A percentile compares a stretch with the other conserved stretches of the same genome.
Evolutionary conservation across 2,329 filamentous ascomycete species (phyloP).

Genomic region (Aspergillus amoenus): DNA sequence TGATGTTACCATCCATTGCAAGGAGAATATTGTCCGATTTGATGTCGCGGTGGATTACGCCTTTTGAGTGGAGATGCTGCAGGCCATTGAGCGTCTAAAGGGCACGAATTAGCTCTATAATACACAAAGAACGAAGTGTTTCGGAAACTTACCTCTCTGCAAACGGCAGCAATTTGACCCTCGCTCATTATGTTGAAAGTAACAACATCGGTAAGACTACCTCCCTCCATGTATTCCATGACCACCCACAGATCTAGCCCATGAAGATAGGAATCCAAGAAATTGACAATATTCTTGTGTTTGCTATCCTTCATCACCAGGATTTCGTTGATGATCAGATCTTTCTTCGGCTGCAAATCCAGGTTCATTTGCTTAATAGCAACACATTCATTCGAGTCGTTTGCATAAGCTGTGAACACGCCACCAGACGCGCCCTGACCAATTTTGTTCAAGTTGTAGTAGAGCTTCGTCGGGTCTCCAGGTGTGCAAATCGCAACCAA

Average conservation of each 20-base stretch:
- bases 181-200: constrained; percentile 99
- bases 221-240: constrained; percentile 99
- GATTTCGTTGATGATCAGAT: constrained; percentile 98
- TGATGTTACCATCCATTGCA: constrained; percentile 92
- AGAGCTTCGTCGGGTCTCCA: constrained; percentile 84
- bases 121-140: background rate
- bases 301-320: constrained; percentile 99
- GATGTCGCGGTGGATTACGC: constrained; percentile 97
- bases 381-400: constrained; percentile 79
- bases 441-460: constrained; percentile 87
- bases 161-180: constrained; percentile 93
- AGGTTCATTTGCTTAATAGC: constrained; percentile 99
- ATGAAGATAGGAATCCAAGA: constrained; percentile 93
- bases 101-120: constrained; percentile 17
- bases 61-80: constrained; percentile 94
- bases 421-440: constrained; percentile 96
- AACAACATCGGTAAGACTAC: constrained; percentile 94
- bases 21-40: constrained; percentile 98
- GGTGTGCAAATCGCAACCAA: constrained; percentile 88
- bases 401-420: constrained; percentile 88
- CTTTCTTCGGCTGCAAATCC: constrained; percentile 97
- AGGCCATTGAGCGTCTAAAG: constrained; percentile 75
- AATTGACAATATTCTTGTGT: constrained; percentile 98
- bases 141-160: constrained; percentile 65
- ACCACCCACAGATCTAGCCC: constrained; percentile 94